Percentiles rank a stretch among this genome's conserved stretches.
These are phyloP conservation scores for Triadica sebifera DNA, from an alignment of 345 rosid species.

Conservation along the genomic window DNA sequence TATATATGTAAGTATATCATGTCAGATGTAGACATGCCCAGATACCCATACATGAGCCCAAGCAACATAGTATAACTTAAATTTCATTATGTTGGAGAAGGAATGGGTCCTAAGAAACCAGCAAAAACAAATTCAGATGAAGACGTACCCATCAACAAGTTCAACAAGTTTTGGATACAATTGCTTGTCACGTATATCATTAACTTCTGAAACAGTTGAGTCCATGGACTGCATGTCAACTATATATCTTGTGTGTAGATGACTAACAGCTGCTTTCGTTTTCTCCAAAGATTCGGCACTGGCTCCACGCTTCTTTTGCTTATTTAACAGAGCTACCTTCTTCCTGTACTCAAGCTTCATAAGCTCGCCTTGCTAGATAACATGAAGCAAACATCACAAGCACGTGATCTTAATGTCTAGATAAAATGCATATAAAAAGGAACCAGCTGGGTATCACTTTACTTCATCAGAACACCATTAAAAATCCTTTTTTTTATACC, in stretches of 20 bases:
- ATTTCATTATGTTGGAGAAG: background rate
- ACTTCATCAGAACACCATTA: background rate
- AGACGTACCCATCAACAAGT: slow-evolving; percentile 73
- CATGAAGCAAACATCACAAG: slow-evolving; percentile 21
- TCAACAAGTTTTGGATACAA: slow-evolving; percentile 76
- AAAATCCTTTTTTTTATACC: background rate
- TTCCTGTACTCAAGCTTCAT: slow-evolving; percentile 93
- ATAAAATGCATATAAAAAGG: background rate
- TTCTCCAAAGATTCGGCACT: slow-evolving; percentile 81
- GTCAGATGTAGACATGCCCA: background rate
- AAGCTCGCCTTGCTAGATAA: slow-evolving; percentile 80
- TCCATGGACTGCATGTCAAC: slow-evolving; percentile 99
- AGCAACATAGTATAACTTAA: background rate
- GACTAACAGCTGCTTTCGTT: slow-evolving; percentile 89
- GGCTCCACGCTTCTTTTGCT: slow-evolving; percentile 76
- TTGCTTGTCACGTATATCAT: slow-evolving; percentile 83
- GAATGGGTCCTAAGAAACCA: background rate
- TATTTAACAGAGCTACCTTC: slow-evolving; percentile 67
- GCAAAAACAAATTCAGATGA: background rate
- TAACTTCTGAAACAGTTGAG: slow-evolving; percentile 86
- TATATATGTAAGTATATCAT: background rate
- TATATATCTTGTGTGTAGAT: slow-evolving; percentile 83
- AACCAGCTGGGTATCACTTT: background rate
- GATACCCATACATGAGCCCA: too few relatives aligned
- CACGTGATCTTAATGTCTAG: background rate